phyloP scores from a whole-genome alignment of 2,329 filamentous ascomycete genomes.

The Tympanopsis confertula region DNA sequence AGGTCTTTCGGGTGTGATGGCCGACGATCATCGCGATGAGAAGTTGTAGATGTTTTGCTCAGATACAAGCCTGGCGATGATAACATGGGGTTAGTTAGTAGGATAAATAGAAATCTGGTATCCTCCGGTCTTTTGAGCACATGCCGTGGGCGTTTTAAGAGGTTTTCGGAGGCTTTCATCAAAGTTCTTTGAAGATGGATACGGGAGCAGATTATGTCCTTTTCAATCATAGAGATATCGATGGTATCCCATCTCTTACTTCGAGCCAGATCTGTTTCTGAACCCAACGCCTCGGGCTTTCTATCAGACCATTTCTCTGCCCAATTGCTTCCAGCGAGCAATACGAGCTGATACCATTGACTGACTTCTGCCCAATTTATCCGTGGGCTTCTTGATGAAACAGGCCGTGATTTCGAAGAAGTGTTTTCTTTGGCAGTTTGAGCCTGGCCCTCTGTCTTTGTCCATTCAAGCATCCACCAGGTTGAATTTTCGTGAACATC shows the following conservation, averaged over 20 bases:
- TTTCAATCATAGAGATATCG: not conserved
- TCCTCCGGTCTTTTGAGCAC: conserved; percentile 58
- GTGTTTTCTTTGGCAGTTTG: conserved; percentile 18
- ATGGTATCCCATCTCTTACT: not conserved
- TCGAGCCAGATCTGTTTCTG: not conserved
- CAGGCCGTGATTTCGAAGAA: conserved; percentile 14
- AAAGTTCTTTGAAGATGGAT: conserved; percentile 58
- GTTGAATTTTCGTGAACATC: conserved; percentile 70
- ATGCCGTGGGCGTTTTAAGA: conserved; percentile 69
- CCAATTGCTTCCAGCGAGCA: conserved; percentile 61
- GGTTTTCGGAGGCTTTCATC: conserved; percentile 65
- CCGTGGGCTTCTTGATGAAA: conserved; percentile 50
- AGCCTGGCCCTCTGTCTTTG: conserved; percentile 41
- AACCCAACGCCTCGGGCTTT: conserved; percentile 10
- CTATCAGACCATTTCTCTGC: conserved; percentile 31
- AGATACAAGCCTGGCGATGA: conserved; percentile 30
- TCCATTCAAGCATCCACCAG: conserved; percentile 47
- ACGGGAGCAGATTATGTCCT: conserved; percentile 32
- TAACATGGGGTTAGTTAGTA: conserved; percentile 69
- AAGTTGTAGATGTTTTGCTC: conserved; percentile 18
- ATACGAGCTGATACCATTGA: conserved; percentile 63
- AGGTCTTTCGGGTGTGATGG: not conserved
- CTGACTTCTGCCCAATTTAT: conserved; percentile 65
- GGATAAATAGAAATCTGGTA: conserved; percentile 65
- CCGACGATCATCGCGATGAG: not conserved